These are phyloP conservation scores for Hypoxylon trugodes DNA, from an alignment of 495 filamentous ascomycete genomes.

Conservation along the genomic window DNA sequence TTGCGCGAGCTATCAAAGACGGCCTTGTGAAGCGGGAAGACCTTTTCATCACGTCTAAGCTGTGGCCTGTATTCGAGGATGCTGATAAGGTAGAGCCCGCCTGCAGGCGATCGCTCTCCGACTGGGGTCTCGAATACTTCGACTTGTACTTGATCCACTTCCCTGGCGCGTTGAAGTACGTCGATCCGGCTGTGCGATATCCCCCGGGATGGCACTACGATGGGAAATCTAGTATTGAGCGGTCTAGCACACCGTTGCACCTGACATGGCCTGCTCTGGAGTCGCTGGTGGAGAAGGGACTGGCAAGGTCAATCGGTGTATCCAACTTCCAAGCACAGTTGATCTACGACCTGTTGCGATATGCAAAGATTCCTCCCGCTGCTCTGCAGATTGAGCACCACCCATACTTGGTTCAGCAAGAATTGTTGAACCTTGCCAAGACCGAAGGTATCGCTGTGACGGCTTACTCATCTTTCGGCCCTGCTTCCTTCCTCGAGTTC, in stretches of 20 bases:
- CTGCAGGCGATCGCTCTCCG: conserved; percentile 73
- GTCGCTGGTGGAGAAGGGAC: conserved; percentile 70
- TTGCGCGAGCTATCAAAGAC: conserved; percentile 87
- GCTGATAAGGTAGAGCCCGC: conserved; percentile 76
- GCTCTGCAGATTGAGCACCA: conserved; percentile 97
- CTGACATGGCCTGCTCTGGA: conserved; percentile 94
- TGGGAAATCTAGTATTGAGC: conserved; percentile 61
- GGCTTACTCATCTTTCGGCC: conserved; percentile 92
- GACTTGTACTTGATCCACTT: conserved; percentile 87
- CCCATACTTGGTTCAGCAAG: conserved; percentile 88
- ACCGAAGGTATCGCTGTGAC: conserved; percentile 79
- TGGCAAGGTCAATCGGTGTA: conserved; percentile 82
- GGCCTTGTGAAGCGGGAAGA: conserved; percentile 86
- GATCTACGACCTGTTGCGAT: conserved; percentile 85
- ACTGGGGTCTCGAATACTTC: conserved; percentile 88
- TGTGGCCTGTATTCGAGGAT: conserved; percentile 92
- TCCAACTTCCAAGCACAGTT: conserved; percentile 88
- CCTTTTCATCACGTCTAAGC: conserved; percentile 91
- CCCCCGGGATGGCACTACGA: conserved; percentile 80
- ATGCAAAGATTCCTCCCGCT: conserved; percentile 79
- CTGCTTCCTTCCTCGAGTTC: conserved; percentile 82
- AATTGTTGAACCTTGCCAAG: conserved; percentile 76
- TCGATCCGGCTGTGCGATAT: conserved; percentile 79
- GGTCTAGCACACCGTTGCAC: conserved; percentile 76
- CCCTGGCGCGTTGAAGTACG: conserved; percentile 80